A percentile compares a stretch with the other conserved stretches of the same genome.
Evolutionary conservation across 306 rosid genomes (phyloP).

Genomic region (Acacia crassicarpa): DNA sequence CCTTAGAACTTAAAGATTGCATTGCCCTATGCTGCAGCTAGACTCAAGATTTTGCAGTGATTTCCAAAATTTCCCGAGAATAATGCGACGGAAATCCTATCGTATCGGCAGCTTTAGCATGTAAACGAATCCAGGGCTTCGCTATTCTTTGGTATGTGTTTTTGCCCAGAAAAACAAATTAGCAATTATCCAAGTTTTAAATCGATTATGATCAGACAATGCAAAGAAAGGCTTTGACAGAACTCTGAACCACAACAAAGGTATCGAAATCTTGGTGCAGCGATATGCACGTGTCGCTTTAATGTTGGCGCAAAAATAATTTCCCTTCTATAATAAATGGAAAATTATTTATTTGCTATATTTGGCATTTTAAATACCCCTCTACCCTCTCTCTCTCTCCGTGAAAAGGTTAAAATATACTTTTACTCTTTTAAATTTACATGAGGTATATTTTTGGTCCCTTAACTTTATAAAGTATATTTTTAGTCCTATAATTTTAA

Average conservation of each 20-base stretch:
- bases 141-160: neutral
- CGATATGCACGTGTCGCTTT: conserved; percentile 35
- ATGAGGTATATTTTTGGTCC: too few species aligned
- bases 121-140: neutral
- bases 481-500: too few species aligned
- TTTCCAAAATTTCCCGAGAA: neutral
- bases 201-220: neutral
- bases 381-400: too few species aligned
- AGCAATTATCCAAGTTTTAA: neutral
- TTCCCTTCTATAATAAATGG: too few species aligned
- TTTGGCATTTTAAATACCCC: neutral
- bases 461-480: too few species aligned
- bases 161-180: neutral
- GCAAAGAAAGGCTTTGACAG: too few species aligned
- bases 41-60: neutral
- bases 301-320: neutral
- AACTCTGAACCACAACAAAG: conserved; percentile 8
- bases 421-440: too few species aligned
- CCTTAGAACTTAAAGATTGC: conserved; percentile 63
- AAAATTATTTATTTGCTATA: too few species aligned
- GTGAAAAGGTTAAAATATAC: too few species aligned
- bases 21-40: conserved; percentile 27
- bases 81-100: neutral
- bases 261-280: neutral
- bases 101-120: neutral